Percentiles rank a stretch among this genome's conserved stretches.
These are phyloP conservation scores for Xerocomus amazonicus DNA, from an alignment of 1,284 basidiomycete genomes.

Conservation along the genomic window DNA sequence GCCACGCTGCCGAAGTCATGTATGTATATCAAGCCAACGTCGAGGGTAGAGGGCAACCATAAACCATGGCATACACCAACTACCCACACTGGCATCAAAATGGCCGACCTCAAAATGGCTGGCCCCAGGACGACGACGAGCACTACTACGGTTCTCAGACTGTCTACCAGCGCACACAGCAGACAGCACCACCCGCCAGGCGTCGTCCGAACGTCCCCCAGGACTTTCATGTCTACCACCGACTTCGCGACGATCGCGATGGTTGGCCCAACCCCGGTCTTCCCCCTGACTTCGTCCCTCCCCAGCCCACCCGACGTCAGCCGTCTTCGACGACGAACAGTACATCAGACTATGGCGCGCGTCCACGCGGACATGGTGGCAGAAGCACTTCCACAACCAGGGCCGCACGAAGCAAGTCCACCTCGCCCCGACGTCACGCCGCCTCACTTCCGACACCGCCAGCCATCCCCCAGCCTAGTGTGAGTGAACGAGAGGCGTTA, in stretches of 20 bases:
- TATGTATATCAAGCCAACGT: neutral
- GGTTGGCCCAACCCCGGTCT: conserved; percentile 12
- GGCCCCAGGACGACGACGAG: conserved; percentile 13
- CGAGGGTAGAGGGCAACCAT: neutral
- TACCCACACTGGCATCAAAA: neutral
- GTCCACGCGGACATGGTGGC: conserved; percentile 14
- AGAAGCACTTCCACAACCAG: conserved; percentile 21
- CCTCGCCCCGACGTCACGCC: conserved; percentile 22
- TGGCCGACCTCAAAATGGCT: neutral
- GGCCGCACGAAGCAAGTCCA: conserved; percentile 14
- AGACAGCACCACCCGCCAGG: conserved; percentile 10
- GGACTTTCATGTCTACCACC: conserved; percentile 17
- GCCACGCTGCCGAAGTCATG: neutral
- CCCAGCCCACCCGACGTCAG: conserved; percentile 16
- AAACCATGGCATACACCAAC: conserved; percentile 1
- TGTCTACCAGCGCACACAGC: conserved; percentile 10
- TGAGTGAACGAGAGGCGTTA: conserved; percentile 20
- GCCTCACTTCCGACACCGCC: conserved; percentile 13
- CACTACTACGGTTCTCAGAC: conserved; percentile 8
- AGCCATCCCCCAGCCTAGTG: conserved; percentile 18
- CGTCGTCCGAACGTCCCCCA: conserved; percentile 14
- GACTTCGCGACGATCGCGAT: conserved; percentile 26
- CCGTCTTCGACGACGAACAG: conserved; percentile 18
- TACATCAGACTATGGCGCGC: conserved; percentile 17
- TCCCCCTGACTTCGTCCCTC: conserved; percentile 10